Evolutionary conservation across 495 filamentous ascomycete genomes (phyloP).

Genomic region (Hypomontagnella monticulosa): DNA sequence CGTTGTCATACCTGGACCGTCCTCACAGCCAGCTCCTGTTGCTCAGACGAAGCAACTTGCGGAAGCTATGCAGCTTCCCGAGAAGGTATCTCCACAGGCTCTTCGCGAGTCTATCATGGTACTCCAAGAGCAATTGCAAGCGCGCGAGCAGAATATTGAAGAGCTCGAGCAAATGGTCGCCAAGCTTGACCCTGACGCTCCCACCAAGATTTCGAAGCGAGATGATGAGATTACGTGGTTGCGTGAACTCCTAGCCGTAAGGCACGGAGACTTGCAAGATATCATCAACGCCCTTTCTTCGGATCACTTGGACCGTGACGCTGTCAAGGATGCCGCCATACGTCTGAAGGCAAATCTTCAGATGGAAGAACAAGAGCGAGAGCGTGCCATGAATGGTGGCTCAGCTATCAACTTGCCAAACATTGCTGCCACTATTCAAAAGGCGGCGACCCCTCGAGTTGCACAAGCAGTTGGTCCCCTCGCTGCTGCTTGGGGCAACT

Average conservation of each 20-base stretch:
- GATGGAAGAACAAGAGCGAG: constrained; percentile 96
- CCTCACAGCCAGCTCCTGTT: constrained; percentile 44
- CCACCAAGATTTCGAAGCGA: constrained; percentile 82
- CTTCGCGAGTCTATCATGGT: constrained; percentile 95
- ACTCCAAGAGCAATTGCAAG: constrained; percentile 94
- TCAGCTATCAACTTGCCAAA: constrained; percentile 63
- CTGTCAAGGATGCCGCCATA: constrained; percentile 88
- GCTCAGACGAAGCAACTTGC: constrained; percentile 55
- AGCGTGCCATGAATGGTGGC: constrained; percentile 68
- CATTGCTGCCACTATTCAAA: constrained; percentile 62
- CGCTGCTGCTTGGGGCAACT: constrained; percentile 73
- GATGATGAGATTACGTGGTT: constrained; percentile 97
- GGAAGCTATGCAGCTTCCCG: constrained; percentile 67
- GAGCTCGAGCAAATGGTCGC: constrained; percentile 77
- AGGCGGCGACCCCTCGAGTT: constrained; percentile 78
- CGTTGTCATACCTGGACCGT: constrained; percentile 55
- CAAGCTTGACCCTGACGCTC: constrained; percentile 74
- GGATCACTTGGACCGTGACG: constrained; percentile 76
- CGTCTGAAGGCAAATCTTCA: constrained; percentile 92
- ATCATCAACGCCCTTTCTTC: constrained; percentile 82
- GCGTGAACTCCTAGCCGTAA: constrained; percentile 88
- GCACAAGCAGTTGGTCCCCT: constrained; percentile 80
- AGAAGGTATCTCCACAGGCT: constrained; percentile 92
- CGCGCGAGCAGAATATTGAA: constrained; percentile 89
- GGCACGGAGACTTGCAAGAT: constrained; percentile 89